These are phyloP conservation scores for Floccularia luteovirens DNA, from an alignment of 768 basidiomycete genomes.

Conservation along the genomic window DNA sequence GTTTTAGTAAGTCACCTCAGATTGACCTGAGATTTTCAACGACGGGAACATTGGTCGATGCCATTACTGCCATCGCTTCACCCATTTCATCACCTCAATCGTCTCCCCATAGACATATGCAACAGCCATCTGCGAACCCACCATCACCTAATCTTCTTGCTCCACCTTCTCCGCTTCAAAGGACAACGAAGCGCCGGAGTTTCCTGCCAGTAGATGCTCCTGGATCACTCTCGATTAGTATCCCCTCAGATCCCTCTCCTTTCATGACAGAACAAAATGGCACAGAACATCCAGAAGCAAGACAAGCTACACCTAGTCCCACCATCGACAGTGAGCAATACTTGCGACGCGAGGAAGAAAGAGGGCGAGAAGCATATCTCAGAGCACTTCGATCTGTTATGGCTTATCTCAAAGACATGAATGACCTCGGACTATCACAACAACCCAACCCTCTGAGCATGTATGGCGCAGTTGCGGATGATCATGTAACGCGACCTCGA, in stretches of 20 bases:
- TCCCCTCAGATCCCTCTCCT: constrained; percentile 54
- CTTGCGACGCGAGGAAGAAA: constrained; percentile 62
- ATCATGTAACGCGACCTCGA: constrained; percentile 42
- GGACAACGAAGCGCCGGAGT: constrained; percentile 70
- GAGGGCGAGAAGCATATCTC: constrained; percentile 62
- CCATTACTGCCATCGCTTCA: constrained; percentile 28
- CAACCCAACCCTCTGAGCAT: constrained; percentile 49
- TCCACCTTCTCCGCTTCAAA: constrained; percentile 34
- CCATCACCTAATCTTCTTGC: constrained; percentile 29
- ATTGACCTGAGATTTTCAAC: constrained; percentile 71
- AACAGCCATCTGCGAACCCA: constrained; percentile 15
- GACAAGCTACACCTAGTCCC: constrained; percentile 37
- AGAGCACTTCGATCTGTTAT: constrained; percentile 86
- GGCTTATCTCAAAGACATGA: constrained; percentile 94
- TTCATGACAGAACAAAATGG: constrained; percentile 44
- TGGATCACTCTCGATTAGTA: constrained; percentile 39
- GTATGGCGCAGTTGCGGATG: constrained; percentile 47
- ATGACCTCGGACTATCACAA: constrained; percentile 76
- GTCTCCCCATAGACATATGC: constrained; percentile 18
- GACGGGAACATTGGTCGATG: constrained; percentile 48
- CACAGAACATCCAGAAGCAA: constrained; percentile 20
- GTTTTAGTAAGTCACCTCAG: constrained; percentile 41
- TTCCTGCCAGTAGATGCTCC: constrained; percentile 82
- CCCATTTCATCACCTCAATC: constrained; percentile 18
- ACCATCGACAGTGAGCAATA: constrained; percentile 39